phyloP scores from a whole-genome alignment of 768 basidiomycete species.

The Trametes meyenii region DNA sequence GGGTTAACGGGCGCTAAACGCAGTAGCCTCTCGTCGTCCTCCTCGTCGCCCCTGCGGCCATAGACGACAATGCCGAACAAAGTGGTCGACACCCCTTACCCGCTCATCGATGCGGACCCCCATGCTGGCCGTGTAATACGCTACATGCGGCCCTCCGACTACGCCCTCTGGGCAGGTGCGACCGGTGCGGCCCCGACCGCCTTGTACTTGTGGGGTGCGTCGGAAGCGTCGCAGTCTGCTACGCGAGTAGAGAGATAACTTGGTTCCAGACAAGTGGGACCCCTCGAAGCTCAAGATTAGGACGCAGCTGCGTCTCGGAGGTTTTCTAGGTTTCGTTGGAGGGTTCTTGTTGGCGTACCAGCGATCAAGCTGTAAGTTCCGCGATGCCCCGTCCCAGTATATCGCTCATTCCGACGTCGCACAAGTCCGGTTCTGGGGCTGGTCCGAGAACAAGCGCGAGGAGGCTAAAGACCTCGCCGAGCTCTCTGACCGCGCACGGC shows the following conservation, averaged over 20 bases:
- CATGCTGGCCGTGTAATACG: slow-evolving; percentile 84
- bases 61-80: slow-evolving; percentile 52
- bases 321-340: slow-evolving; percentile 81
- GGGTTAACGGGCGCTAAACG: background rate
- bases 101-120: slow-evolving; percentile 93
- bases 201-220: slow-evolving; percentile 81
- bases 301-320: slow-evolving; percentile 55
- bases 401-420: background rate
- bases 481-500: slow-evolving; percentile 68
- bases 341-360: slow-evolving; percentile 96
- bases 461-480: slow-evolving; percentile 77
- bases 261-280: slow-evolving; percentile 47
- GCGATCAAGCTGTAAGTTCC: slow-evolving; percentile 75
- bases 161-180: slow-evolving; percentile 77
- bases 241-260: background rate
- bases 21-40: slow-evolving; percentile 20
- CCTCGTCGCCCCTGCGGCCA: slow-evolving; percentile 24
- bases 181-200: slow-evolving; percentile 83
- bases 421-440: slow-evolving; percentile 92
- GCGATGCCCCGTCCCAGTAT: background rate
- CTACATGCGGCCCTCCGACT: slow-evolving; percentile 89
- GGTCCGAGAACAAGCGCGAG: slow-evolving; percentile 88
- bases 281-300: slow-evolving; percentile 42
- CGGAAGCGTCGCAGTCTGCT: background rate
- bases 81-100: slow-evolving; percentile 68